Evolutionary conservation across 2,329 filamentous ascomycete genomes (phyloP).

Genomic region (Emericellopsis cladophorae): DNA sequence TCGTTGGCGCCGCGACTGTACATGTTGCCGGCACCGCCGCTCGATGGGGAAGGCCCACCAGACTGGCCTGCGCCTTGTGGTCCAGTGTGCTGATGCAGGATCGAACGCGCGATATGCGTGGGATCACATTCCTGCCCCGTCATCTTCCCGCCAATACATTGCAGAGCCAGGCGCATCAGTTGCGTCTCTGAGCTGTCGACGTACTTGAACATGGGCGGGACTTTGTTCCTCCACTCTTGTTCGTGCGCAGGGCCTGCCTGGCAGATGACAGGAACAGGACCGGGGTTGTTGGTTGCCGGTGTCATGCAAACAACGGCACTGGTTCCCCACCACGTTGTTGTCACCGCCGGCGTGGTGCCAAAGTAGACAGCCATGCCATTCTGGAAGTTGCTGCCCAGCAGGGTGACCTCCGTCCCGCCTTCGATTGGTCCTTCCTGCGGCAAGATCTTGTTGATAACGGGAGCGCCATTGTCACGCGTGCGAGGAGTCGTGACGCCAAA

Average conservation of each 20-base stretch:
- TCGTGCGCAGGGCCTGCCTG: conserved; percentile 31
- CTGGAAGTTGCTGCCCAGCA: conserved; percentile 70
- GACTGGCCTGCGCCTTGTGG: conserved; percentile 13
- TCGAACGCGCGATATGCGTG: conserved; percentile 46
- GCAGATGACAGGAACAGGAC: conserved; percentile 60
- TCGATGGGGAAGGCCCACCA: conserved; percentile 23
- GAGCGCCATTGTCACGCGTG: conserved; percentile 9
- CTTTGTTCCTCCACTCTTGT: conserved; percentile 20
- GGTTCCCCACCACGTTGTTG: conserved; percentile 70
- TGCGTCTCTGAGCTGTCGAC: conserved; percentile 58
- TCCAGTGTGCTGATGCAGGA: conserved; percentile 29
- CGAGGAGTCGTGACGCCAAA: no score
- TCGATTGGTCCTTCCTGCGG: conserved; percentile 70
- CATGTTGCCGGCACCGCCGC: conserved; percentile 24
- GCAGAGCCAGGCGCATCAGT: conserved; percentile 54
- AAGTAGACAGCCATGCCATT: conserved; percentile 74
- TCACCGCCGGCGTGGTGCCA: conserved; percentile 50
- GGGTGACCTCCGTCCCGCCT: conserved; percentile 78
- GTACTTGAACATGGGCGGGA: conserved; percentile 55
- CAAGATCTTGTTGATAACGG: conserved; percentile 70
- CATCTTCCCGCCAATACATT: conserved; percentile 51
- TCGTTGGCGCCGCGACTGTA: conserved; percentile 21
- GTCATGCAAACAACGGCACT: conserved; percentile 69
- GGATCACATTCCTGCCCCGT: conserved; percentile 50
- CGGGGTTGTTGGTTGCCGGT: conserved; percentile 55